A percentile compares a stretch with the other conserved stretches of the same genome.
These are phyloP conservation scores for Tripterygium wilfordii DNA, from an alignment of 177 flowering plant species.

Conservation along the genomic window DNA sequence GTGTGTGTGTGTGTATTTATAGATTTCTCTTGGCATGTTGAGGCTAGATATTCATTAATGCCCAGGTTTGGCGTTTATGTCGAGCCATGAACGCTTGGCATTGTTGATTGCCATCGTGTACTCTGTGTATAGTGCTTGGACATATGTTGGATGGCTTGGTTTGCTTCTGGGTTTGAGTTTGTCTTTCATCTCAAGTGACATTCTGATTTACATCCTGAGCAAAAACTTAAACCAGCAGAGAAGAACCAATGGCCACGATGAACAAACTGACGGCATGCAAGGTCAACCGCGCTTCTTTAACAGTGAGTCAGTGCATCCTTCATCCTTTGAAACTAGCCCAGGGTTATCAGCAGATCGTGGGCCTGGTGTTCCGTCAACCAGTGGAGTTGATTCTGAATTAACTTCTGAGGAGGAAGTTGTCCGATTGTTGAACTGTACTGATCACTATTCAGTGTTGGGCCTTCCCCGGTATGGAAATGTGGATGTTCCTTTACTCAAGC, in stretches of 20 bases:
- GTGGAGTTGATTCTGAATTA: slow-evolving; percentile 72
- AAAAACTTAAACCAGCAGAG: slow-evolving; percentile 49
- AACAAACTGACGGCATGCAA: slow-evolving; percentile 39
- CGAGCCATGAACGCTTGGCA: slow-evolving; percentile 58
- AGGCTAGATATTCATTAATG: slow-evolving; percentile 12
- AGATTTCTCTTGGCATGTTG: too few relatives aligned
- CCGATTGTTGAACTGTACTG: slow-evolving; percentile 72
- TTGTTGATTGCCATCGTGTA: slow-evolving; percentile 60
- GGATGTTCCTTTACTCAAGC: slow-evolving; percentile 69
- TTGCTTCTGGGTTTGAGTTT: slow-evolving; percentile 67
- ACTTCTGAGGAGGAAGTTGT: slow-evolving; percentile 91
- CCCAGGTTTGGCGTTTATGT: slow-evolving; percentile 73
- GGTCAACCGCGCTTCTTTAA: slow-evolving; percentile 34
- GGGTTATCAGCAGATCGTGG: slow-evolving; percentile 51
- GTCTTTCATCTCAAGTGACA: slow-evolving; percentile 88
- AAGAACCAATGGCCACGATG: slow-evolving; percentile 29
- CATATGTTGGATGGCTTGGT: slow-evolving; percentile 84
- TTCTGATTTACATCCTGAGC: slow-evolving; percentile 61
- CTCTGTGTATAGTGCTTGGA: slow-evolving; percentile 77
- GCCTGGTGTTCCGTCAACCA: slow-evolving; percentile 77
- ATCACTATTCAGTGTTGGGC: slow-evolving; percentile 94
- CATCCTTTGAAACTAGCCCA: slow-evolving; percentile 39
- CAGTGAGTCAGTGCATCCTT: slow-evolving; percentile 34
- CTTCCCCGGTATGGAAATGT: slow-evolving; percentile 59
- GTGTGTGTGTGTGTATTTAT: too few relatives aligned